Evolutionary conservation across 2,329 filamentous ascomycete genomes (phyloP), one percentile per base, ranked within the genome.

Genomic region (Colletotrichum sojae): DNA sequence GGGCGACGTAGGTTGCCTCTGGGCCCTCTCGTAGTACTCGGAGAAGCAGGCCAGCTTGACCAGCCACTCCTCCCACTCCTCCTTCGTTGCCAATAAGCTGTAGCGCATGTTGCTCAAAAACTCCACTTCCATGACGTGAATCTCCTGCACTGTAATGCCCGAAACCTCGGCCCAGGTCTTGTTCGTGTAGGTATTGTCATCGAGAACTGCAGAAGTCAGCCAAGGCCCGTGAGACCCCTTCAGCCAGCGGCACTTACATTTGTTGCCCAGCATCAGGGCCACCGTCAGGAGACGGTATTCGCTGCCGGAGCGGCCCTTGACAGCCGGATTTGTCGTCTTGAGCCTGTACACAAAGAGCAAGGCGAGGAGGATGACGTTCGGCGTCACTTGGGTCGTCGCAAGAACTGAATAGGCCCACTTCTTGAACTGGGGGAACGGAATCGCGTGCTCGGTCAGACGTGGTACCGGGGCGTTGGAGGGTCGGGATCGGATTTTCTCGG

Each of bases 51-150:
- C 88, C 63, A 98, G 85, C 78, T 94, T 94, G 71, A 86, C 84
- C 75, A 98, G 91, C 96, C 96, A 98, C 62, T 90, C 88, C 56
- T 90, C 87, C 96, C 96, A 99, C 78, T 97, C 89, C 61, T 90
- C 87, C 77, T 94, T 91, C 4, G 95, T 97, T 4, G 94, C 94
- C 77, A 95, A 91, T 8, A 99, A 85, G 75, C 94, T 94, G 81
- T 98, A 99, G 76, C 95, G 90, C 91, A 99, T 97, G 80, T 98
- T 98, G 84, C 95, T 98, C 71, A 99, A 85, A 75, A 99, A 99
- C 79, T 99, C 96, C n/a, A 99, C 96, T 79, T 99, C 96, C 96
- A 99, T 99, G 52, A 98, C 92, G 78, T 99, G 96, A 59, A 99
- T 97, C 80, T 99, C 96, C 70, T 92, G 90, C 13, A 98, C 95